Evolutionary conservation across 768 basidiomycete species (phyloP).

Genomic region (Suillus subaureus): DNA sequence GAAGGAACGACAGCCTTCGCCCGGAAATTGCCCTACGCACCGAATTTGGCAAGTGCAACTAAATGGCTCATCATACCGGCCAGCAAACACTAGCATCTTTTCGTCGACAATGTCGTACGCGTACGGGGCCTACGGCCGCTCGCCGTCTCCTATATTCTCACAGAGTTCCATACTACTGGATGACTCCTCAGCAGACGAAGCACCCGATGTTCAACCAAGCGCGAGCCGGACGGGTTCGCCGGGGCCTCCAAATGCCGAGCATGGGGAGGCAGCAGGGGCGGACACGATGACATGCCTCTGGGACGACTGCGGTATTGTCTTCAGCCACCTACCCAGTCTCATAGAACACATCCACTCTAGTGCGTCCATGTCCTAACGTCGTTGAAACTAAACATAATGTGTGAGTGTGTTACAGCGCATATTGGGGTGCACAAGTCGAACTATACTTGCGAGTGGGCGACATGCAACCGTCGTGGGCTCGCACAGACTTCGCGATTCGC

Average conservation of each 20-base stretch:
- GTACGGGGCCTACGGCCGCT: slow-evolving; percentile 39
- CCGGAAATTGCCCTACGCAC: background rate
- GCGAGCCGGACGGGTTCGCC: slow-evolving; percentile 20
- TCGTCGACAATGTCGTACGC: slow-evolving; percentile 21
- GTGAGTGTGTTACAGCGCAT: slow-evolving; percentile 52
- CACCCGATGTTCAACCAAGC: slow-evolving; percentile 15
- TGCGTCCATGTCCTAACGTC: slow-evolving; percentile 37
- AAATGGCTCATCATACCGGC: background rate
- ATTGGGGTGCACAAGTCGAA: slow-evolving; percentile 83
- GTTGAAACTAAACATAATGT: background rate
- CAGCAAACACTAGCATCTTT: background rate
- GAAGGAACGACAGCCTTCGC: too few relatives aligned
- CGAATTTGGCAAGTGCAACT: background rate
- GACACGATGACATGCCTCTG: slow-evolving; percentile 81
- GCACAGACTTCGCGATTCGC: slow-evolving; percentile 89
- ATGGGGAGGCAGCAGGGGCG: slow-evolving; percentile 25
- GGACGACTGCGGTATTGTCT: slow-evolving; percentile 79
- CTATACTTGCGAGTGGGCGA: slow-evolving; percentile 89
- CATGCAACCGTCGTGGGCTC: slow-evolving; percentile 77
- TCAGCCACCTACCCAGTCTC: slow-evolving; percentile 69
- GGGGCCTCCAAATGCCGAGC: slow-evolving; percentile 24
- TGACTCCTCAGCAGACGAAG: slow-evolving; percentile 31
- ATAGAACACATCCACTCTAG: slow-evolving; percentile 85
- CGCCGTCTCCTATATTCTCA: slow-evolving; percentile 44
- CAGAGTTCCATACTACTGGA: slow-evolving; percentile 31